Base-by-base conservation (phyloP, 2,329 filamentous ascomycete genomes). In the Mariannaea elegans region DNA sequence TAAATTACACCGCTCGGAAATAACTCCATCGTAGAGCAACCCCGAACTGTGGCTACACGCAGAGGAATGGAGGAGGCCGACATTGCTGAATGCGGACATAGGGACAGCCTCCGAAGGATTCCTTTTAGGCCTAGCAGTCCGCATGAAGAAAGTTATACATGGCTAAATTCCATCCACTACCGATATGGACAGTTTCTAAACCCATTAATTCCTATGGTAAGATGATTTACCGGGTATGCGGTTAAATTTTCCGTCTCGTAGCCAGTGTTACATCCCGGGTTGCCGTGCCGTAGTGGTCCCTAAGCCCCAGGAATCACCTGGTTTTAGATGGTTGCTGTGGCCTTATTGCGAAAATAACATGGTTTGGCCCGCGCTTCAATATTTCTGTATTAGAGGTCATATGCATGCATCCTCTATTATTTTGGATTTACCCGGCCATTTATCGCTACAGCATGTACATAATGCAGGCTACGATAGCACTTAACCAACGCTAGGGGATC, bases 81-180 rank as follows among this genome's bases (percentile, higher is more conserved):
- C 31, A 42, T 45, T 38, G 31, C 50, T 38, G 21, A 45, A 53
- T 46, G 7, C n/a, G 41, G 50, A 53, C 27, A 18, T 27, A 38
- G 8, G 19, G n/a, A 36, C 19, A 36, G 27, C 39, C 39, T 53
- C 50, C 50, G 50, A 45, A 45, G 19, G 19, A 14, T 36, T 45
- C 50, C 29, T 36, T 45, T 38, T 53, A 23, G 50, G 31, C 14
- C 19, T 27, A 38, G 39, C 4, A 44, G 29, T 23, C 18, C 18
- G 18, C 3, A 38, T 23, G n/a, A 14, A 38, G 13, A 38, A 27
- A 38, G 2, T 27, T 27, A 18, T 12, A 2, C 18, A 50, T 21
- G n/a, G 23, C 34, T 18, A 5, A 13, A 18, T 41, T 51, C 36
- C 48, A 29, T 18, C 21, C 21, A 31, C 12, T 41, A 10, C 47